Evolutionary conservation across 1,139 yeast species (phyloP).

Genomic region (Saccharomyces hybrid): DNA sequence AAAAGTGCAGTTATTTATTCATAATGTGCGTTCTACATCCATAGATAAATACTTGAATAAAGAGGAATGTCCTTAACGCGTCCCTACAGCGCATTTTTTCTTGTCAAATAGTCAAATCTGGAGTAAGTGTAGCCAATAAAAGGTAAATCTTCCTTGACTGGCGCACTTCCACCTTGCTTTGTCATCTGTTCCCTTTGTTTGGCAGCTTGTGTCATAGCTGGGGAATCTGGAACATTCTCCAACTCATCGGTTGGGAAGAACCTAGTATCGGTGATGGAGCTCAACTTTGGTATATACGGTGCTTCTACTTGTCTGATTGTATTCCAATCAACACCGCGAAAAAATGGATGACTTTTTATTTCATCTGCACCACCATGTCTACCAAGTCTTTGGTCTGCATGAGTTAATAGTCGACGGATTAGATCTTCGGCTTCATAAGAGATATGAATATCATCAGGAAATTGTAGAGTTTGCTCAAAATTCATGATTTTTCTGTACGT

Average conservation of each 20-base stretch:
- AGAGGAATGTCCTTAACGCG: background rate
- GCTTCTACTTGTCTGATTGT: constrained; percentile 89
- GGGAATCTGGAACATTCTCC: constrained; percentile 90
- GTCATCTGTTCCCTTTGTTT: constrained; percentile 41
- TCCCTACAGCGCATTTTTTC: constrained; percentile 68
- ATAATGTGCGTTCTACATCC: constrained; percentile 3
- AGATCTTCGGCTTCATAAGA: constrained; percentile 93
- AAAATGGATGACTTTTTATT: constrained; percentile 86
- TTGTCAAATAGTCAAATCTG: constrained; percentile 83
- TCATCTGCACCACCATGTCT: constrained; percentile 92
- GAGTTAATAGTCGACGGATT: constrained; percentile 73
- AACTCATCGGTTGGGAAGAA: constrained; percentile 98
- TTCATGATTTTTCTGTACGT: constrained; percentile 90
- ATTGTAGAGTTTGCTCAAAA: constrained; percentile 88
- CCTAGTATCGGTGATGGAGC: constrained; percentile 89
- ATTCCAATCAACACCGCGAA: constrained; percentile 95
- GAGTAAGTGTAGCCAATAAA: constrained; percentile 96
- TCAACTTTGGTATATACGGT: constrained; percentile 80
- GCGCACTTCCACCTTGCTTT: constrained; percentile 32
- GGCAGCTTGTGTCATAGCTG: constrained; percentile 72
- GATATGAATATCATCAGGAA: constrained; percentile 93
- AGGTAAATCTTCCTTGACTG: constrained; percentile 74
- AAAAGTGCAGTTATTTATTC: background rate
- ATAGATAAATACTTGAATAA: background rate
- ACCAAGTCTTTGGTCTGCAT: constrained; percentile 81